Evolutionary conservation across 768 basidiomycete genomes (phyloP).

Genomic region (Hortiboletus flavorubellus): DNA sequence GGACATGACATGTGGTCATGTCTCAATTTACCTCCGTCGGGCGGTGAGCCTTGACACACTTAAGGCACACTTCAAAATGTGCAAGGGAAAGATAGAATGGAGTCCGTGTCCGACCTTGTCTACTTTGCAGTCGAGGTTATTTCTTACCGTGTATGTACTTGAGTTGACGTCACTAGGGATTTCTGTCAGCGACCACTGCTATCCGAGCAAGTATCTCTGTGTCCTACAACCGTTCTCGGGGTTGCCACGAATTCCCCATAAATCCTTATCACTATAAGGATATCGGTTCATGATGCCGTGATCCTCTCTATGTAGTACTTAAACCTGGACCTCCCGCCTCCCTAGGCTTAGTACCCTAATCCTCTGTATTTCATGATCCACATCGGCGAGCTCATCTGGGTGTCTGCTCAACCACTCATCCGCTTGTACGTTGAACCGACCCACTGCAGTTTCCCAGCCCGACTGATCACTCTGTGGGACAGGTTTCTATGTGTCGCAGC

Average conservation of each 20-base stretch:
- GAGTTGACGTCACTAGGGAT: neutral
- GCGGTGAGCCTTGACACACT: neutral
- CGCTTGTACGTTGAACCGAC: conserved; percentile 45
- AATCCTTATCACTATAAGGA: neutral
- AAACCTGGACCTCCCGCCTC: neutral
- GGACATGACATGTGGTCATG: neutral
- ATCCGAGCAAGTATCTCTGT: neutral
- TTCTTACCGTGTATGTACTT: neutral
- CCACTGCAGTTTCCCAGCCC: neutral
- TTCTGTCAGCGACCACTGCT: neutral
- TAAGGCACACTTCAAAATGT: neutral
- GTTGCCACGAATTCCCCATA: neutral
- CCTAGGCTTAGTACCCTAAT: neutral
- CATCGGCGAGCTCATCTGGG: conserved; percentile 55
- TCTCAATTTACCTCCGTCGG: neutral
- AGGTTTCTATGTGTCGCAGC: conserved; percentile 53
- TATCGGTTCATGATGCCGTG: conserved; percentile 1
- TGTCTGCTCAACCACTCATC: conserved; percentile 56
- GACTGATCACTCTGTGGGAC: conserved; percentile 1
- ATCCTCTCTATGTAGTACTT: conserved; percentile 1
- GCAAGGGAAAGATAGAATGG: neutral
- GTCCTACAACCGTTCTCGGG: neutral
- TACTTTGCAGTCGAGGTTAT: neutral
- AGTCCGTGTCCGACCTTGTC: neutral
- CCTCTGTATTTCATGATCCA: conserved; percentile 21